A percentile compares a stretch with the other conserved stretches of the same genome.
phyloP scores from a whole-genome alignment of 345 rosid species.

The Citrus glauca region DNA sequence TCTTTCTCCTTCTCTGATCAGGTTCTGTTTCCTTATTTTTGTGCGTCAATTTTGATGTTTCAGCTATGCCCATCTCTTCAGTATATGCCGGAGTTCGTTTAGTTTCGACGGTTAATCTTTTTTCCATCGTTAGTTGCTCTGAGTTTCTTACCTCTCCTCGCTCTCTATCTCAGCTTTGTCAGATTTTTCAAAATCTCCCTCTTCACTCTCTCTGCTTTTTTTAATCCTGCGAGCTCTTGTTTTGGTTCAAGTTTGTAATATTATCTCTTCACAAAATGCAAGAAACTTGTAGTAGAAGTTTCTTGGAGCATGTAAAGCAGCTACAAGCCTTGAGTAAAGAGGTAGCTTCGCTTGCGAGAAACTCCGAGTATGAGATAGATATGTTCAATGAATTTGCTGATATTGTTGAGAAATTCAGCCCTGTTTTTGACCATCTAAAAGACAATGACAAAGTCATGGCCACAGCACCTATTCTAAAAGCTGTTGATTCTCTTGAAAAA shows the following conservation, averaged over 20 bases:
- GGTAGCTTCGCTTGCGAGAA: slow-evolving; percentile 32
- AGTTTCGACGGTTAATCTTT: neutral
- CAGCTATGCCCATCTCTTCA: neutral
- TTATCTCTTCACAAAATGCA: slow-evolving; percentile 17
- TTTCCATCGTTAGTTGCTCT: neutral
- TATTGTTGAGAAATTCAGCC: slow-evolving; percentile 44
- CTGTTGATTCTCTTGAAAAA: slow-evolving; percentile 37
- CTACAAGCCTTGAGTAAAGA: slow-evolving; percentile 32
- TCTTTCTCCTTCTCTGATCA: slow-evolving; percentile 5
- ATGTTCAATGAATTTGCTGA: slow-evolving; percentile 32
- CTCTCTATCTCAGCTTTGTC: neutral
- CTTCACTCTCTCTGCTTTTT: neutral
- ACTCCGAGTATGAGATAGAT: slow-evolving; percentile 29
- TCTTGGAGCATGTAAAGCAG: slow-evolving; percentile 33
- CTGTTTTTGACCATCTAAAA: slow-evolving; percentile 35
- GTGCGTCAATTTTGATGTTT: neutral
- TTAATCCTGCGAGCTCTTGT: neutral
- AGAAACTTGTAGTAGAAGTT: slow-evolving; percentile 26
- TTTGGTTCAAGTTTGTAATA: neutral
- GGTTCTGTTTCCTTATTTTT: slow-evolving; percentile 12
- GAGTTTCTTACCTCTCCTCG: neutral
- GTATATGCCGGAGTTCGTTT: neutral
- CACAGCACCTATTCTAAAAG: slow-evolving; percentile 37
- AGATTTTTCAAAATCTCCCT: neutral
- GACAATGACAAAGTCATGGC: slow-evolving; percentile 28